Evolutionary conservation across 2,329 filamentous ascomycete species (phyloP).

Genomic region (Didymella lethalis): DNA sequence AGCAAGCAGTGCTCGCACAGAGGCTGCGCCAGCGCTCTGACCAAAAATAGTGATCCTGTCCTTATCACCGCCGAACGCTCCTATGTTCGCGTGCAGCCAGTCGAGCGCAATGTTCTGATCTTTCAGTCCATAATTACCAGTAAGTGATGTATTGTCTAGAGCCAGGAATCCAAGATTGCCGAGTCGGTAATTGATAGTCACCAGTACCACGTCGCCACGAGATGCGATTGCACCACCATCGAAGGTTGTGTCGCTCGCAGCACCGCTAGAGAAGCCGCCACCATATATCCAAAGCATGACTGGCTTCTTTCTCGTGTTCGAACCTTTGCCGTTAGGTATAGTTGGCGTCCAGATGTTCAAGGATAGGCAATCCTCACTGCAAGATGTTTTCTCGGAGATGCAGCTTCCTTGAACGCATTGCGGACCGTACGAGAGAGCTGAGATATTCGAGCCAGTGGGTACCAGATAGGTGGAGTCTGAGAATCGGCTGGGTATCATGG

Average conservation of each 20-base stretch:
- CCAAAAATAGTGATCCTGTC: constrained; percentile 49
- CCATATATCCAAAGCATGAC: constrained; percentile 60
- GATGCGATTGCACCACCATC: constrained; percentile 58
- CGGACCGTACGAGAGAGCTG: constrained; percentile 44
- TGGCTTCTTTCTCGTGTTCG: constrained; percentile 46
- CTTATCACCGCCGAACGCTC: constrained; percentile 48
- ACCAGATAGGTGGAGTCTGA: constrained; percentile 55
- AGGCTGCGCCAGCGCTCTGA: constrained; percentile 48
- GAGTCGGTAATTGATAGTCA: constrained; percentile 56
- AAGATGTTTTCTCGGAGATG: constrained; percentile 22
- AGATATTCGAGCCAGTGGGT: constrained; percentile 44
- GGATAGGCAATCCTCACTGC: constrained; percentile 58
- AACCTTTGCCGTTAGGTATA: constrained; percentile 41
- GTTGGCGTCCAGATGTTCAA: constrained; percentile 52
- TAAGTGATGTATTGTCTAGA: constrained; percentile 53
- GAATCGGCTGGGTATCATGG: constrained; percentile 56
- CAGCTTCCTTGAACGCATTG: constrained; percentile 53
- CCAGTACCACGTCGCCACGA: constrained; percentile 56
- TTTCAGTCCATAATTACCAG: constrained; percentile 60
- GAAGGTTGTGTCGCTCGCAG: constrained; percentile 55
- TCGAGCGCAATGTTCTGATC: constrained; percentile 61
- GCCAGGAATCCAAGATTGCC: constrained; percentile 48
- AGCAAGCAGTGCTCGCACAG: constrained; percentile 59
- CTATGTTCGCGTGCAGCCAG: constrained; percentile 57
- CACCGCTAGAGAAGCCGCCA: constrained; percentile 54